These are phyloP conservation scores for Eimeria praecox DNA, from an alignment of 169 alveolate species.

Conservation along the genomic window DNA sequence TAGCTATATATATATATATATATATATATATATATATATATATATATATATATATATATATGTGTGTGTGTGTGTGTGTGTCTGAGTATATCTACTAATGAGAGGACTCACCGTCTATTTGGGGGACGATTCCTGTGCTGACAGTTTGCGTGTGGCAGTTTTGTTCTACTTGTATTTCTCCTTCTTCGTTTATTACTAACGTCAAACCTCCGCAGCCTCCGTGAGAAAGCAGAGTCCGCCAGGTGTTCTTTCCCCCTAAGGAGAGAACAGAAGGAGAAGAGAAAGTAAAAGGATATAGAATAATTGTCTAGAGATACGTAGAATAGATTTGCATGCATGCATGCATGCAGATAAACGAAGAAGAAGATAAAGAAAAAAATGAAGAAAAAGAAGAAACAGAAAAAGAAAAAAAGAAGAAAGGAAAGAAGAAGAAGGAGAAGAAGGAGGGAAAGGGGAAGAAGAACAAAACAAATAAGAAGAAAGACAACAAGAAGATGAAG, in stretches of 20 bases:
- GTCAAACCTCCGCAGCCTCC: slow-evolving; percentile 90
- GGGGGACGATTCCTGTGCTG: slow-evolving; percentile 88
- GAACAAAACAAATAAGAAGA: too few species aligned
- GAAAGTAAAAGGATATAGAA: background rate
- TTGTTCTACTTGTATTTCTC: slow-evolving; percentile 89
- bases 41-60: too few species aligned
- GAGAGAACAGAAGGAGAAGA: too few species aligned
- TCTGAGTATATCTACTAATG: too few species aligned
- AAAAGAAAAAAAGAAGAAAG: background rate
- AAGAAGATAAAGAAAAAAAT: background rate
- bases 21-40: too few species aligned
- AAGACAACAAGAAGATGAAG: too few species aligned
- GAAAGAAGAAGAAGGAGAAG: too few species aligned
- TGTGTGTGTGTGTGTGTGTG: too few species aligned
- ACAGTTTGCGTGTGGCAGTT: slow-evolving; percentile 89
- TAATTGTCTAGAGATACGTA: background rate
- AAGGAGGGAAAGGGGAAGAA: too few species aligned
- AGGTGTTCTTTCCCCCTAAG: slow-evolving; percentile 65
- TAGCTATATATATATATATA: too few species aligned
- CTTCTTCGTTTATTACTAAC: slow-evolving; percentile 88
- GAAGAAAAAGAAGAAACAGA: too few species aligned
- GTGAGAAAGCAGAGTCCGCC: slow-evolving; percentile 85
- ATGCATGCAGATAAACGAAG: too few species aligned
- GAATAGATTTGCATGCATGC: background rate
- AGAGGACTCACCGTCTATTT: background rate